A percentile compares a stretch with the other conserved stretches of the same genome.
phyloP scores from a whole-genome alignment of 257 asterid species.

The Nyctanthes arbortristis region DNA sequence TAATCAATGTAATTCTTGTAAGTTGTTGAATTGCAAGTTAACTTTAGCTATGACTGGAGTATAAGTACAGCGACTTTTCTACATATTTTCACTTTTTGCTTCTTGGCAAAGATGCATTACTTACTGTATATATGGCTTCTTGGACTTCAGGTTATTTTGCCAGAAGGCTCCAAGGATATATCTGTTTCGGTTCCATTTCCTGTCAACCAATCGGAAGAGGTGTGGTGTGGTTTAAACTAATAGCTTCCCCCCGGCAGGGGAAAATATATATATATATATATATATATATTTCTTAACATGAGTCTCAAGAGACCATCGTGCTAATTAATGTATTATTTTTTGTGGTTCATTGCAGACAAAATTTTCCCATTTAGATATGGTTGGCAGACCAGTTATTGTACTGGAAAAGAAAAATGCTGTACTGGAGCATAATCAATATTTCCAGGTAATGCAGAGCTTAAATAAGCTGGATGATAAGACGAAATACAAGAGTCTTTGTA shows the following conservation, averaged over 20 bases:
- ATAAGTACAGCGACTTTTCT: background rate
- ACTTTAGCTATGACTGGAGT: background rate
- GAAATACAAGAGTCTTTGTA: background rate
- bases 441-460: constrained; percentile 61
- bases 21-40: constrained; percentile 1
- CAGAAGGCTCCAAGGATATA: constrained; percentile 85
- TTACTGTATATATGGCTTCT: constrained; percentile 11
- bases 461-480: background rate
- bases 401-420: constrained; percentile 80
- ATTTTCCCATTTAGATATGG: constrained; percentile 84
- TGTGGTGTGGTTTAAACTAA: constrained; percentile 37
- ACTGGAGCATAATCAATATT: constrained; percentile 86
- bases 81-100: background rate
- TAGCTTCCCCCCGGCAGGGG: no score
- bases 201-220: constrained; percentile 75
- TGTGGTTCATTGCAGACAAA: constrained; percentile 58
- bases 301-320: constrained; percentile 14
- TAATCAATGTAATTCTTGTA: constrained; percentile 3
- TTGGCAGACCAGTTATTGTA: constrained; percentile 89
- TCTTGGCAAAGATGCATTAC: constrained; percentile 11
- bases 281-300: background rate
- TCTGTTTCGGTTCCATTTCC: constrained; percentile 68
- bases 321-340: constrained; percentile 31
- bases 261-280: no score
- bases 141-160: constrained; percentile 73